Conservation (phyloP, 1,139 yeast genomes). For the Pichia inconspicua region DNA sequence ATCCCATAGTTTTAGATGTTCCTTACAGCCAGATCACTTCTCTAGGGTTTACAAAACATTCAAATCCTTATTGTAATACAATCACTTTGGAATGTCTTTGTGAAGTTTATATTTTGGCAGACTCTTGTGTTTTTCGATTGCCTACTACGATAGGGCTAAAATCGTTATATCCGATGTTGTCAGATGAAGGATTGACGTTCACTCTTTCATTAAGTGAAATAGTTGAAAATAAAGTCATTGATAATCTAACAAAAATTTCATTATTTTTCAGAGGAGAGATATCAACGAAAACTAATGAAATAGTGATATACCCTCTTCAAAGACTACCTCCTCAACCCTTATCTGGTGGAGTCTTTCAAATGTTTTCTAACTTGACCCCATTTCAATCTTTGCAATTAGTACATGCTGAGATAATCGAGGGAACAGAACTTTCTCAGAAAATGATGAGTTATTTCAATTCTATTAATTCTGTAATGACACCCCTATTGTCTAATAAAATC, state of each 20-base stretch:
- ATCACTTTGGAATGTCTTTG: conserved; percentile 11
- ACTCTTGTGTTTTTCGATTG: conserved; percentile 8
- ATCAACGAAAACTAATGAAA: background rate
- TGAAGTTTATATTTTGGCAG: conserved; percentile 14
- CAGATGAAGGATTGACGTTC: conserved; percentile 12
- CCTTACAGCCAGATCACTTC: conserved; percentile 6
- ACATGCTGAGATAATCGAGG: conserved; percentile 9
- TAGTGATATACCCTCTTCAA: conserved; percentile 13
- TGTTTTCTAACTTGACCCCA: conserved; percentile 14
- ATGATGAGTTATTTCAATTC: background rate
- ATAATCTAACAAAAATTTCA: conserved; percentile 15
- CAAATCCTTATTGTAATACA: conserved; percentile 7
- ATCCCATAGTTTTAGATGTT: conserved; percentile 3
- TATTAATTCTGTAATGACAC: background rate
- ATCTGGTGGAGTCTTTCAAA: conserved; percentile 10
- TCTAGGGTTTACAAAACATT: conserved; percentile 1
- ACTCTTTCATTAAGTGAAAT: conserved; percentile 11
- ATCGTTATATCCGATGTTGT: background rate
- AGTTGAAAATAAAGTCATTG: conserved; percentile 6
- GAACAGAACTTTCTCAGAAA: conserved; percentile 8
- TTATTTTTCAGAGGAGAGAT: background rate
- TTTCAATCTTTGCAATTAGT: conserved; percentile 13
- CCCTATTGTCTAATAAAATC: background rate
- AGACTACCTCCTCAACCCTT: conserved; percentile 16
- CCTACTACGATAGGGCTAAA: conserved; percentile 7